These are phyloP conservation scores for Kluyveromyces dobzhanskii DNA, from an alignment of 805 yeast species.

Conservation along the genomic window DNA sequence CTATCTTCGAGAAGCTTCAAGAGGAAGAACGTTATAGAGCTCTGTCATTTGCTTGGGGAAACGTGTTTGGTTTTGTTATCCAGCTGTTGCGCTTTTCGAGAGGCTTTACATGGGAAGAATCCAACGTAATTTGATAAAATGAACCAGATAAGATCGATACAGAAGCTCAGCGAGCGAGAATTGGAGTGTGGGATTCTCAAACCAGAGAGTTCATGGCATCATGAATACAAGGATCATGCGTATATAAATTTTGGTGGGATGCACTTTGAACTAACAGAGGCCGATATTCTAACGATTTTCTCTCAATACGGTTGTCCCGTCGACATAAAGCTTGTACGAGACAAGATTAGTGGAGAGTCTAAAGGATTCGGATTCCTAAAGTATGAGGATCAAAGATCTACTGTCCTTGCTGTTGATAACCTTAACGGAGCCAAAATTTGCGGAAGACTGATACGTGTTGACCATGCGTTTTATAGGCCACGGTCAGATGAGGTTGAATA, in stretches of 20 bases:
- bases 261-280: conserved; percentile 56
- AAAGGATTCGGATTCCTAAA: conserved; percentile 75
- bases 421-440: conserved; percentile 57
- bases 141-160: conserved; percentile 34
- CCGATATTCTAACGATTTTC: conserved; percentile 68
- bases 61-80: too few relatives aligned
- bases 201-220: conserved; percentile 75
- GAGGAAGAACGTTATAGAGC: too few relatives aligned
- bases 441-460: conserved; percentile 51
- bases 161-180: conserved; percentile 58
- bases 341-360: conserved; percentile 54
- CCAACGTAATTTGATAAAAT: not conserved
- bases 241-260: conserved; percentile 73
- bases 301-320: conserved; percentile 88
- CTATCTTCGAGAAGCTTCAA: too few relatives aligned
- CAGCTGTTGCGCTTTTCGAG: too few relatives aligned
- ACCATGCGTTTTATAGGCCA: conserved; percentile 59
- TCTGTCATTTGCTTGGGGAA: too few relatives aligned
- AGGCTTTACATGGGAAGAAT: too few relatives aligned
- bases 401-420: conserved; percentile 83
- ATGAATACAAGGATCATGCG: conserved; percentile 68
- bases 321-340: conserved; percentile 60
- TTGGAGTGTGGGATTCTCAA: conserved; percentile 49
- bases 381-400: conserved; percentile 72
- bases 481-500: conserved; percentile 44